A percentile compares a stretch with the other conserved stretches of the same genome.
phyloP scores from a whole-genome alignment of 1,284 basidiomycete genomes.

The Schizopora paradoxa region DNA sequence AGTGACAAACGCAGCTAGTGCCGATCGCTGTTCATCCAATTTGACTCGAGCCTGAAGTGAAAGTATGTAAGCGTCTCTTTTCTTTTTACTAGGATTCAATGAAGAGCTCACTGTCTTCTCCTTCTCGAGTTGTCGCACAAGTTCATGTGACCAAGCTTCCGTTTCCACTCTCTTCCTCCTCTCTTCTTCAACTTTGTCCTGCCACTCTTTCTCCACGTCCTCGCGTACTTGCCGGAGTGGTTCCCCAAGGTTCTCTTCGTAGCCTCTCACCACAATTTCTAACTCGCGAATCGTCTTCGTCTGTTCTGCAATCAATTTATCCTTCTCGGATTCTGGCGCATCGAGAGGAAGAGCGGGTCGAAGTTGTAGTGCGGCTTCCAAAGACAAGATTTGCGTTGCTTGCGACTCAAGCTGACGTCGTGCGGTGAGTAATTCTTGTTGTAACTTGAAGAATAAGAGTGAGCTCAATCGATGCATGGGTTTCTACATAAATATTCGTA shows the following conservation, averaged over 20 bases:
- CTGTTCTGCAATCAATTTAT: slow-evolving; percentile 63
- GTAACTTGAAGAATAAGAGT: slow-evolving; percentile 45
- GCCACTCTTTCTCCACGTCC: slow-evolving; percentile 80
- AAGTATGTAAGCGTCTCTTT: too few species aligned
- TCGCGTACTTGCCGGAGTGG: slow-evolving; percentile 68
- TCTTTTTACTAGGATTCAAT: slow-evolving; percentile 1
- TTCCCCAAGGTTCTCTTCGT: slow-evolving; percentile 67
- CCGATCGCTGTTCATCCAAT: slow-evolving; percentile 69
- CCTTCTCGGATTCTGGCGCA: slow-evolving; percentile 63
- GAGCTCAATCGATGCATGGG: neutral
- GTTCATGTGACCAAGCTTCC: slow-evolving; percentile 64
- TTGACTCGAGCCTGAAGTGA: slow-evolving; percentile 42
- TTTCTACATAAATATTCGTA: slow-evolving; percentile 26
- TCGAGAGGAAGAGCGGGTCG: slow-evolving; percentile 55
- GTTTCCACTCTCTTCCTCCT: slow-evolving; percentile 56
- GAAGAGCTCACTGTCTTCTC: slow-evolving; percentile 52
- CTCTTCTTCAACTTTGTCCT: slow-evolving; percentile 55
- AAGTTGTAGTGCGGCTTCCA: slow-evolving; percentile 64
- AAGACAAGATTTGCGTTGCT: slow-evolving; percentile 72
- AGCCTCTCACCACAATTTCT: slow-evolving; percentile 62
- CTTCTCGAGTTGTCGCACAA: slow-evolving; percentile 66
- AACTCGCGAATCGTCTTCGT: slow-evolving; percentile 64
- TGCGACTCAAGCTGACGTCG: slow-evolving; percentile 72
- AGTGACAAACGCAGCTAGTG: slow-evolving; percentile 68
- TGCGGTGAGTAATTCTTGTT: slow-evolving; percentile 78